Conservation (phyloP, 306 rosid species). For the Fragaria vesca region DNA sequence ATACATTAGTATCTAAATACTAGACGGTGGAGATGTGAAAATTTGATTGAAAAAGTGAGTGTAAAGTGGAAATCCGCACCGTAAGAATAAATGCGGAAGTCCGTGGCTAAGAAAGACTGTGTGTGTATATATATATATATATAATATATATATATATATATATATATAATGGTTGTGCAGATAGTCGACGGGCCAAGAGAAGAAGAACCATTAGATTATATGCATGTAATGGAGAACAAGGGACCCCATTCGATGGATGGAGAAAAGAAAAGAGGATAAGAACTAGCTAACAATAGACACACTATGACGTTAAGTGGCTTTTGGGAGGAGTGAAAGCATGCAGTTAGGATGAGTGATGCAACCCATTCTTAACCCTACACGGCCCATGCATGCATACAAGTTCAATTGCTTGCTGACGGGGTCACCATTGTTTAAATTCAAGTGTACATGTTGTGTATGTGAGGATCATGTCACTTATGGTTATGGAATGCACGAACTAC, state of each 20-base stretch:
- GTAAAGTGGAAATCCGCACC: too few species aligned
- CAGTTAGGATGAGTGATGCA: not conserved
- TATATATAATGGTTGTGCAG: not conserved
- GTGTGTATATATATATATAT: too few species aligned
- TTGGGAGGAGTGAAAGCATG: not conserved
- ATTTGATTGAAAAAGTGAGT: too few species aligned
- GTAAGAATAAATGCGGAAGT: too few species aligned
- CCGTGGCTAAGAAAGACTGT: too few species aligned
- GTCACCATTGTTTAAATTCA: not conserved
- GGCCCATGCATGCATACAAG: not conserved
- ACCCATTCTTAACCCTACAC: not conserved
- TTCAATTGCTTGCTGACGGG: not conserved
- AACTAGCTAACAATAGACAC: not conserved
- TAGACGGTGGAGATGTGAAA: too few species aligned
- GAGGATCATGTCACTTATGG: not conserved
- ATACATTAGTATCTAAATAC: too few species aligned
- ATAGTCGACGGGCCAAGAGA: not conserved
- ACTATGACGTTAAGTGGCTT: not conserved
- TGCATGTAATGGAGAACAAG: not conserved
- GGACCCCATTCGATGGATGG: not conserved
- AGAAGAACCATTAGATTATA: not conserved
- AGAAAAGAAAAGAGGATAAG: slow-evolving; percentile 3
- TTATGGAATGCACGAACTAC: not conserved
- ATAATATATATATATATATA: too few species aligned
- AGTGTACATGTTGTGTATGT: not conserved